These are phyloP conservation scores for Dipteronia sinensis DNA, from an alignment of 345 rosid genomes.

Conservation along the genomic window DNA sequence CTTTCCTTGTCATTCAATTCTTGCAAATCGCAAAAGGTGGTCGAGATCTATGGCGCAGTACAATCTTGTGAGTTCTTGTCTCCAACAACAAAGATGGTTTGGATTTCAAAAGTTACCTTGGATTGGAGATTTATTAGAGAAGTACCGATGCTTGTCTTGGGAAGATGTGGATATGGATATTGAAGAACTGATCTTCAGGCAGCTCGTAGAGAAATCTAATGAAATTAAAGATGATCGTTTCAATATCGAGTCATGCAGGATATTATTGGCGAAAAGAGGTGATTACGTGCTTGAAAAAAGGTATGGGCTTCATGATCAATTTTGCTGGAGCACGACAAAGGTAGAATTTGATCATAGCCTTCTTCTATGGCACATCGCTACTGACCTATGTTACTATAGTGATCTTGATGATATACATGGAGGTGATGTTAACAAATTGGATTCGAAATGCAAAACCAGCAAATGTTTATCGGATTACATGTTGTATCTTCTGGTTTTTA, in stretches of 20 bases:
- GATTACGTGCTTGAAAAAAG: not conserved
- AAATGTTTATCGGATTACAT: constrained; percentile 22
- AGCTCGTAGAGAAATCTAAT: not conserved
- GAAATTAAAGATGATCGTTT: not conserved
- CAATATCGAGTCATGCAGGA: not conserved
- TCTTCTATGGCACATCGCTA: constrained; percentile 31
- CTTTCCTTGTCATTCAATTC: not conserved
- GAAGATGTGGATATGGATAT: not conserved
- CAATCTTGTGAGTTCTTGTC: not conserved
- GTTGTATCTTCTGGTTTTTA: constrained; percentile 18
- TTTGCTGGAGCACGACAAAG: no score
- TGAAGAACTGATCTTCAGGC: not conserved
- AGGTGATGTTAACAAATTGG: not conserved
- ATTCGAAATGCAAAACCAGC: not conserved
- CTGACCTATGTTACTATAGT: not conserved
- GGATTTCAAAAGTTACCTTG: not conserved
- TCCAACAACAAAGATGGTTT: not conserved
- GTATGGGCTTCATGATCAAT: no score
- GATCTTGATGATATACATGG: not conserved
- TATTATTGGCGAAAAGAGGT: not conserved
- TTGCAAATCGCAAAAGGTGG: not conserved
- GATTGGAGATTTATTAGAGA: not conserved
- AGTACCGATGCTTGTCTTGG: not conserved
- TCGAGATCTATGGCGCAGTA: not conserved
- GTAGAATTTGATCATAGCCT: constrained; percentile 23